Conservation (phyloP, 177 flowering plant species). For the Tripterygium wilfordii region DNA sequence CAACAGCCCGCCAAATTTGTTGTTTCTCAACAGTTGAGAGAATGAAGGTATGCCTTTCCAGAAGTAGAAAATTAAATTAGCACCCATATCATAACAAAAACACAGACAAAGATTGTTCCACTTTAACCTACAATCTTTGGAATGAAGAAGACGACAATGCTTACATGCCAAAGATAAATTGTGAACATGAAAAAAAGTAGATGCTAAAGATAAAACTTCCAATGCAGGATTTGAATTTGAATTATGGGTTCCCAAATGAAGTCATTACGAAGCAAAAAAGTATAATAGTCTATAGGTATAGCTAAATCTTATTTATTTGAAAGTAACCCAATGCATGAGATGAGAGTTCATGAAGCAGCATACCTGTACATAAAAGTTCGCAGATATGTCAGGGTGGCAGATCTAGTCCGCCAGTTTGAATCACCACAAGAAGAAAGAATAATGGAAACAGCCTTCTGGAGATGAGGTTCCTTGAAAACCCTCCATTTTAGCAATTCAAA, state of each 20-base stretch:
- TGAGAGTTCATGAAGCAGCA: background rate
- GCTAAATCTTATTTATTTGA: too few species aligned
- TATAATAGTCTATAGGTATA: too few species aligned
- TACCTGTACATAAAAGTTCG: slow-evolving; percentile 92
- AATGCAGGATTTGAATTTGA: too few species aligned
- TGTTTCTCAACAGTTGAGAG: slow-evolving; percentile 59
- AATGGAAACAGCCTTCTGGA: slow-evolving; percentile 60
- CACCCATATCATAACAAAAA: background rate
- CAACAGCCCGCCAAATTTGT: slow-evolving; percentile 80
- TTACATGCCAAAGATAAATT: too few species aligned
- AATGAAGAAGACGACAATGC: too few species aligned
- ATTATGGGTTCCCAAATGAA: too few species aligned
- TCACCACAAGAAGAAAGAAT: slow-evolving; percentile 69
- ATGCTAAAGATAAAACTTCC: too few species aligned
- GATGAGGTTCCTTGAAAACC: slow-evolving; percentile 63
- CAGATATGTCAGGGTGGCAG: slow-evolving; percentile 83
- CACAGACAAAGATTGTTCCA: too few species aligned
- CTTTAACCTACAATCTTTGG: too few species aligned
- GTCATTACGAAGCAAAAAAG: too few species aligned
- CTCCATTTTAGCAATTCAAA: slow-evolving; percentile 96
- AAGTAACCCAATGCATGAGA: too few species aligned
- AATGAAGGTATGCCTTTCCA: slow-evolving; percentile 71
- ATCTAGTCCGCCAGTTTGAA: slow-evolving; percentile 92
- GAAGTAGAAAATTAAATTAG: background rate
- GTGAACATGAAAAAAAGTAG: too few species aligned